A percentile compares a stretch with the other conserved stretches of the same genome.
These are phyloP conservation scores for Suaeda aralocaspica DNA, from an alignment of 148 eudicot genomes.

Conservation along the genomic window DNA sequence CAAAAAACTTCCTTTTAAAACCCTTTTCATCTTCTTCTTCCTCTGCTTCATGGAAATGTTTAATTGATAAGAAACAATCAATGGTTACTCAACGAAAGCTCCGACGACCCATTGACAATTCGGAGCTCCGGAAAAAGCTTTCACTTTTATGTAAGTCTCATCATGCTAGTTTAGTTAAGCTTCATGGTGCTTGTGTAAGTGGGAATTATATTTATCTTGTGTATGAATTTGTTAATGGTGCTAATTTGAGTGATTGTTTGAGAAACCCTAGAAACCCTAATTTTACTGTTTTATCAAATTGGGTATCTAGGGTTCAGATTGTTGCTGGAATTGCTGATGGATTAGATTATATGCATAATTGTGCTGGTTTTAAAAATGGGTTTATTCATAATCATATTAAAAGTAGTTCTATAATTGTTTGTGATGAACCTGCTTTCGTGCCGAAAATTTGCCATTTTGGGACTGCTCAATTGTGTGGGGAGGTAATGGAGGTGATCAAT, in stretches of 20 bases:
- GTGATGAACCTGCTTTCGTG: constrained; percentile 39
- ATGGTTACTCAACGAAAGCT: constrained; percentile 57
- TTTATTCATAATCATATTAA: constrained; percentile 83
- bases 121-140: constrained; percentile 42
- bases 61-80: constrained; percentile 34
- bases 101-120: constrained; percentile 38
- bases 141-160: constrained; percentile 57
- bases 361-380: constrained; percentile 49
- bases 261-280: constrained; percentile 63
- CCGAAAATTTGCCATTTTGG: constrained; percentile 85
- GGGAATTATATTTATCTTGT: constrained; percentile 64
- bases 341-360: constrained; percentile 78
- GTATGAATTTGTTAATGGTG: constrained; percentile 61
- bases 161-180: constrained; percentile 58
- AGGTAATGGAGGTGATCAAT: constrained; percentile 23
- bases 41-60: constrained; percentile 69
- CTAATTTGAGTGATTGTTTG: constrained; percentile 58
- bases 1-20: constrained; percentile 45
- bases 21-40: constrained; percentile 61
- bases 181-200: constrained; percentile 59
- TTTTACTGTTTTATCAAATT: constrained; percentile 58
- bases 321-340: constrained; percentile 74
- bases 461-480: constrained; percentile 79
- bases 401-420: constrained; percentile 56
- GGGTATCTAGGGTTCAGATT: constrained; percentile 63